Evolutionary conservation across 805 yeast species (phyloP).

Genomic region (Candida boleticola): DNA sequence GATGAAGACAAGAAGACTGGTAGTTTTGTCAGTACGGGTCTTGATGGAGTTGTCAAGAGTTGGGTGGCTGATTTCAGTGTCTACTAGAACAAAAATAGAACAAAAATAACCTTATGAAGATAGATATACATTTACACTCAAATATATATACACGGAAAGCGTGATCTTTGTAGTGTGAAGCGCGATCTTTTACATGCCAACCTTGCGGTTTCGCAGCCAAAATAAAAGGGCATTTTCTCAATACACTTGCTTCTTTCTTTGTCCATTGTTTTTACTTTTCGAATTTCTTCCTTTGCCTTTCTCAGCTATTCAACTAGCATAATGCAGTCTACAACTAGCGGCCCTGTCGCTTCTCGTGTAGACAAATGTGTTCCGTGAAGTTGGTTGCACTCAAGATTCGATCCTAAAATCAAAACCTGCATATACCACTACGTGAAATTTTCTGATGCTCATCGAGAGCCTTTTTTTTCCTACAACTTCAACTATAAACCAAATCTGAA

Average conservation of each 20-base stretch:
- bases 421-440: too few species aligned
- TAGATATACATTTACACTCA: neutral
- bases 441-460: conserved; percentile 6
- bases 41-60: conserved; percentile 74
- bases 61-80: conserved; percentile 53
- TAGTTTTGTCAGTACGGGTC: conserved; percentile 66
- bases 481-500: neutral
- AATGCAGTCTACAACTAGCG: too few species aligned
- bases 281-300: too few species aligned
- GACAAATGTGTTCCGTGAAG: too few species aligned
- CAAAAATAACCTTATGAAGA: too few species aligned
- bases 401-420: neutral
- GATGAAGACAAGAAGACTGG: conserved; percentile 21
- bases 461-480: neutral
- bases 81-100: conserved; percentile 6
- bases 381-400: too few species aligned
- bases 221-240: neutral
- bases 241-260: too few species aligned
- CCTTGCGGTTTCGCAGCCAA: neutral
- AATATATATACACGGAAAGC: neutral
- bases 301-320: too few species aligned
- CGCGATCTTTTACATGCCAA: too few species aligned
- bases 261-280: neutral
- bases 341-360: too few species aligned
- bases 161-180: too few species aligned